Base-by-base conservation (phyloP, 2,329 filamentous ascomycete species). In the Diaporthe sp. region DNA sequence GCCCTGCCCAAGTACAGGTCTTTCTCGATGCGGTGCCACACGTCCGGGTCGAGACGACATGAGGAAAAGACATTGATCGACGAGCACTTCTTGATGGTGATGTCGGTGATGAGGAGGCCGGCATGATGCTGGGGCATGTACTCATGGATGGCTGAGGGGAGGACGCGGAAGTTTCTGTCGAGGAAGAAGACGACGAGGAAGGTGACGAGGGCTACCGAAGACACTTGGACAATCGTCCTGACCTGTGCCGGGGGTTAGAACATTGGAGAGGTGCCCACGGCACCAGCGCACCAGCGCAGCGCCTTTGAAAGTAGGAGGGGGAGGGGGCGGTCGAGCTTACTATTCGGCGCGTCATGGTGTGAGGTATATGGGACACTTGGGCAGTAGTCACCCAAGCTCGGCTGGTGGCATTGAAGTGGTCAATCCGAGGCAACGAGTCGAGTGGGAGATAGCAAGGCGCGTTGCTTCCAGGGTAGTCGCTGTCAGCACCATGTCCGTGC, bases 1-100 rank as follows among this genome's bases (percentile, higher is more conserved):
- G 92, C 90, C 76, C 90, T 91, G 77, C 91, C 91, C 25, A 98
- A 90, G 82, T 95, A 97, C 0, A 98, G 89, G 82, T 98, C 95
- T 85, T 98, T 98, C 78, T 98, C 94, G 77, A 98, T 88, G 67
- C 94, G 93, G 79, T 95, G 92, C 96, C 96, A 98, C 77, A 85
- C 81, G 74, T 90, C 87, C 58, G 91, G 80, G 81, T 97, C 93
- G 77, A 97, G 90, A 77, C 92, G 92, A 86, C 95, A 98, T 60
- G 90, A 93, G 5, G 93, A 93, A 75, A 96, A 93, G 42, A 90
- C 82, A 82, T 96, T 97, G 71, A 97, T 80, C 17, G 89, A 89
- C 12, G 93, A 95, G 85, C 96, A 98, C 71, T 90, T 93, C 25
- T 91, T 90, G 78, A 98, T 89, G 47, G 92, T 94, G 76, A 98